A percentile compares a stretch with the other conserved stretches of the same genome.
Evolutionary conservation across 2,329 filamentous ascomycete species (phyloP).

Genomic region (Neobulgaria alba): DNA sequence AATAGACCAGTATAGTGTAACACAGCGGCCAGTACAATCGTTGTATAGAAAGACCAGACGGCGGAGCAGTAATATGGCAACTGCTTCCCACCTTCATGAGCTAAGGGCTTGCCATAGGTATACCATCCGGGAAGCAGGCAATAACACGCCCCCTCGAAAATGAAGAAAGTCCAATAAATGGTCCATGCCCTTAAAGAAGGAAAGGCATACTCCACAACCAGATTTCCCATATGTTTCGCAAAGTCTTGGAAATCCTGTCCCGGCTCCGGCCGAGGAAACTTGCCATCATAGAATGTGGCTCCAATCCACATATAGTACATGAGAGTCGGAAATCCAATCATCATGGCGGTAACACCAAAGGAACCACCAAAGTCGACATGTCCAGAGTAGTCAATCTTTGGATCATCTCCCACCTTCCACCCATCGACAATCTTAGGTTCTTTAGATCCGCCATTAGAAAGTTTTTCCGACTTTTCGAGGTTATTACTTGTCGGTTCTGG

Average conservation of each 20-base stretch:
- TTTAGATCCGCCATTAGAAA: too few species aligned
- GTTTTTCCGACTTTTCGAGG: constrained; percentile 2
- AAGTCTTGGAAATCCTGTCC: constrained; percentile 62
- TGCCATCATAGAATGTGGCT: constrained; percentile 83
- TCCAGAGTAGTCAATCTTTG: constrained; percentile 54
- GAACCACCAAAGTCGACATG: constrained; percentile 82
- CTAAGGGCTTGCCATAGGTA: constrained; percentile 79
- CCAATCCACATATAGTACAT: constrained; percentile 99
- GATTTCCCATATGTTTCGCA: constrained; percentile 55
- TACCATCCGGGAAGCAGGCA: constrained; percentile 79
- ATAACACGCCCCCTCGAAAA: constrained; percentile 79
- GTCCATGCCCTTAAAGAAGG: constrained; percentile 75
- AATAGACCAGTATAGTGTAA: constrained; percentile 81
- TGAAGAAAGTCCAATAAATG: constrained; percentile 91
- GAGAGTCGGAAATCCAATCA: constrained; percentile 84
- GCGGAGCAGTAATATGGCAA: constrained; percentile 92
- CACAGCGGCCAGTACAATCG: constrained; percentile 58
- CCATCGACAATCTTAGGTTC: constrained; percentile 37
- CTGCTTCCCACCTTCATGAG: constrained; percentile 74
- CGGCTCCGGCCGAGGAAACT: constrained; percentile 61
- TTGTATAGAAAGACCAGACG: constrained; percentile 79
- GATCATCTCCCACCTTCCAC: constrained; percentile 51
- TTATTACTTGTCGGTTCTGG: background rate
- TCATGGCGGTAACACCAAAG: constrained; percentile 71
- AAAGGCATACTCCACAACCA: constrained; percentile 79